Conservation (phyloP, 495 filamentous ascomycete genomes). For the Thozetella sp. region DNA sequence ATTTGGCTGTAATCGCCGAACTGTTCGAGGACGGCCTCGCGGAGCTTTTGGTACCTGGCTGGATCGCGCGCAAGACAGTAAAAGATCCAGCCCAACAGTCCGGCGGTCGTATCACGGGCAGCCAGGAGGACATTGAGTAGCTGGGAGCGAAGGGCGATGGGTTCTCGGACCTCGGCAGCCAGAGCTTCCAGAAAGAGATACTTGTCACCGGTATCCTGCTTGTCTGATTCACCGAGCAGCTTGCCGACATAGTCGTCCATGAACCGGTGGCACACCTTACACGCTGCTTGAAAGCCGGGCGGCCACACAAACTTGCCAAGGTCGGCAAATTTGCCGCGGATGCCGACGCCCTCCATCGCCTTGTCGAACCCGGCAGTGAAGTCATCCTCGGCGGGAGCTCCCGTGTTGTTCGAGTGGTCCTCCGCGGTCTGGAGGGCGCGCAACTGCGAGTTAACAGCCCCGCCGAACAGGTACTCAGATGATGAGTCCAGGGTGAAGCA, state of each 20-base stretch:
- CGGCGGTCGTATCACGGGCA: constrained; percentile 57
- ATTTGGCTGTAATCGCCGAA: constrained; percentile 30
- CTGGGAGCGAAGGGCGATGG: constrained; percentile 60
- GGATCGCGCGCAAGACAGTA: constrained; percentile 53
- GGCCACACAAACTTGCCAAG: constrained; percentile 49
- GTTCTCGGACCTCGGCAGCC: constrained; percentile 57
- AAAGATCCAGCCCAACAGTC: constrained; percentile 59
- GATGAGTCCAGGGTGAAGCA: constrained; percentile 68
- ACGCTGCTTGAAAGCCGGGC: constrained; percentile 40
- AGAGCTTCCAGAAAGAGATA: constrained; percentile 70
- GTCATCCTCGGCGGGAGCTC: constrained; percentile 20
- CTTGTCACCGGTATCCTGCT: constrained; percentile 17
- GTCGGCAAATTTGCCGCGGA: constrained; percentile 27
- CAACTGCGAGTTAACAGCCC: constrained; percentile 40
- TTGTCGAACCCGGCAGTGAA: constrained; percentile 47
- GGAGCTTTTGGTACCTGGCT: constrained; percentile 48
- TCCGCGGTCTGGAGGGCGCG: constrained; percentile 9
- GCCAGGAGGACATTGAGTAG: constrained; percentile 68
- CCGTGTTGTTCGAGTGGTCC: constrained; percentile 9
- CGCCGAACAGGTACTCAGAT: constrained; percentile 75
- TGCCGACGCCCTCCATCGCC: constrained; percentile 45
- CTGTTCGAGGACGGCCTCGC: constrained; percentile 40
- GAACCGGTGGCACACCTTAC: constrained; percentile 44
- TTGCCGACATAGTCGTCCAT: constrained; percentile 24
- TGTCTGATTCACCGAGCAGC: constrained; percentile 3